phyloP scores from a whole-genome alignment of 2,329 filamentous ascomycete species.

The Fusarium miscanthi region DNA sequence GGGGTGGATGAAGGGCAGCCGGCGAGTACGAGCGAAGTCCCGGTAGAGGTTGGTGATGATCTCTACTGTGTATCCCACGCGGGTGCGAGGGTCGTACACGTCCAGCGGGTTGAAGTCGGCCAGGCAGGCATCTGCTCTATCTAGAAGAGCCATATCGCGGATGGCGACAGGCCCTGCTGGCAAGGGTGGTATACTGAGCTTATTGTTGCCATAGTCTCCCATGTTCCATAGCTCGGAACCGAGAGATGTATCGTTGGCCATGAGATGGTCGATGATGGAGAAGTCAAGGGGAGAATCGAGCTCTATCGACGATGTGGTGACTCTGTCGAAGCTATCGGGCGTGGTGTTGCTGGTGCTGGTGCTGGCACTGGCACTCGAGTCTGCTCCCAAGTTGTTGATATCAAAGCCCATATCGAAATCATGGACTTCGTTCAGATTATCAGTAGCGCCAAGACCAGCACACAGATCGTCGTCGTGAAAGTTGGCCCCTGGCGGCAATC shows the following conservation, averaged over 20 bases:
- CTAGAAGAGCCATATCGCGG: conserved; percentile 48
- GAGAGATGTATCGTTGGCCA: conserved; percentile 40
- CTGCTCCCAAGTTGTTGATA: conserved; percentile 47
- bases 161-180: conserved; percentile 40
- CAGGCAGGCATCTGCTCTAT: conserved; percentile 35
- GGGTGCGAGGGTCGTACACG: conserved; percentile 52
- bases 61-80: conserved; percentile 51
- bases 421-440: conserved; percentile 37
- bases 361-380: conserved; percentile 36
- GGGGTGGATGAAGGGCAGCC: conserved; percentile 57
- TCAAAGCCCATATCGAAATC: conserved; percentile 54
- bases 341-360: conserved; percentile 23
- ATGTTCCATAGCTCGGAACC: conserved; percentile 46
- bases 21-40: conserved; percentile 51
- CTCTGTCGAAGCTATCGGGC: conserved; percentile 46
- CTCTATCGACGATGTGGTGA: conserved; percentile 36
- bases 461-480: conserved; percentile 40
- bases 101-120: conserved; percentile 47
- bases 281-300: conserved; percentile 49
- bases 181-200: conserved; percentile 48
- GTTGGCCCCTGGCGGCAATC: conserved; percentile 44
- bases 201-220: conserved; percentile 41
- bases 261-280: conserved; percentile 51
- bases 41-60: conserved; percentile 49
- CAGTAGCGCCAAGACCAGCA: conserved; percentile 4